These are phyloP conservation scores for Spatholobus suberectus DNA, from an alignment of 306 rosid species.

Conservation along the genomic window DNA sequence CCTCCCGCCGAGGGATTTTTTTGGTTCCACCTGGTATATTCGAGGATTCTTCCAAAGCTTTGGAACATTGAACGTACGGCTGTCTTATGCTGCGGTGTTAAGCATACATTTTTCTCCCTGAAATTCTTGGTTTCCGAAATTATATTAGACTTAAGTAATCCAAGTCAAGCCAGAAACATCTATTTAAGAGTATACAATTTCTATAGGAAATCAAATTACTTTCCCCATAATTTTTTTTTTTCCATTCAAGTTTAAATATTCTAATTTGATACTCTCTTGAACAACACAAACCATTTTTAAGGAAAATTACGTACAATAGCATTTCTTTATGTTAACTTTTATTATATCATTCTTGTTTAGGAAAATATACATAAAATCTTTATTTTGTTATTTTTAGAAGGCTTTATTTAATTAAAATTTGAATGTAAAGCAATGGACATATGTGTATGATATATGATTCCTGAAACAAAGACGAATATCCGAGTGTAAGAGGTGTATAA, in stretches of 20 bases:
- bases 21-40: background rate
- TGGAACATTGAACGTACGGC: background rate
- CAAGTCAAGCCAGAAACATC: background rate
- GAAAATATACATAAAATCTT: too few species aligned
- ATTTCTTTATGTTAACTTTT: too few species aligned
- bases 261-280: too few species aligned
- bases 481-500: too few species aligned
- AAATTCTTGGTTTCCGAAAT: background rate
- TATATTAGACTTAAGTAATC: background rate
- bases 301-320: background rate
- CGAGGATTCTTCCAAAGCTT: constrained; percentile 1
- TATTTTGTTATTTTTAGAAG: too few species aligned
- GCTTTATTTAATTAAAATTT: too few species aligned
- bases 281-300: background rate
- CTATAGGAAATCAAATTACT: background rate
- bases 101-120: background rate
- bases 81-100: background rate
- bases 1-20: background rate
- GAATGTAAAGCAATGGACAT: too few species aligned
- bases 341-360: background rate
- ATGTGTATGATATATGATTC: too few species aligned
- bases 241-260: background rate
- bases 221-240: background rate
- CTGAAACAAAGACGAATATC: too few species aligned
- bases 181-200: background rate